Evolutionary conservation across 352 stramenopile species (phyloP), one percentile per base, ranked within the genome.

Genomic region (Phytophthora sojae): DNA sequence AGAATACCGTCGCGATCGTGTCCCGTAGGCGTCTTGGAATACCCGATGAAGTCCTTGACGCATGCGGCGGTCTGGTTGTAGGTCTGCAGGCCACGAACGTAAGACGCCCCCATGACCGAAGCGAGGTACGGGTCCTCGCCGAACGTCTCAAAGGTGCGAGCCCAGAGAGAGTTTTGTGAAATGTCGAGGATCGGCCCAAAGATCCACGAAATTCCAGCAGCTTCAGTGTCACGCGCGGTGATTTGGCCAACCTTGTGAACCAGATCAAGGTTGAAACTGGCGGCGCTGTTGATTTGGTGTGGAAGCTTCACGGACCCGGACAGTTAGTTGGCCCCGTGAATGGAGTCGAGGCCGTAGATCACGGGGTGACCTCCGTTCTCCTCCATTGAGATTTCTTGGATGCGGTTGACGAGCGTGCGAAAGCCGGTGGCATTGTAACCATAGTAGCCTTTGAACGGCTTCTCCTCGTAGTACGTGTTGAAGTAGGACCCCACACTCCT

Each of bases 271-370:
- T 98, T 96, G 74, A 97, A 98, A 11, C 89, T 94, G 2, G 94
- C 87, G 0, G 86, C 93, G 14, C 86, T 65, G 54, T 97, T 97
- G 68, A 98, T 91, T 51, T 96, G 87, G 45, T 97, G 91, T 0
- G 88, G 88, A 26, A 96, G 91, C 15, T 97, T 76, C 6, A 91
- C 77, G 1, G 93, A 75, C 21, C 83, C 88, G 25, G 77, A 60
- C 6, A 97, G 69, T 63, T 97, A 97, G 67, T 87, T 97, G 3
- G 91, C 91, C 4, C 93, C 93, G 64, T 97, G 93, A 2, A 97
- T 82, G 11, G 85, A 96, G 69, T 98, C 92, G 19, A 98, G 76
- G 4, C 93, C 91, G 65, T 92, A 97, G 56, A 98, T 78, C 25
- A 80, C 64, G 32, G 68, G 69, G 19, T 80, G 68, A 3, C 73